A percentile compares a stretch with the other conserved stretches of the same genome.
phyloP scores from a whole-genome alignment of 1,284 basidiomycete genomes.

The Abortiporus biennis region DNA sequence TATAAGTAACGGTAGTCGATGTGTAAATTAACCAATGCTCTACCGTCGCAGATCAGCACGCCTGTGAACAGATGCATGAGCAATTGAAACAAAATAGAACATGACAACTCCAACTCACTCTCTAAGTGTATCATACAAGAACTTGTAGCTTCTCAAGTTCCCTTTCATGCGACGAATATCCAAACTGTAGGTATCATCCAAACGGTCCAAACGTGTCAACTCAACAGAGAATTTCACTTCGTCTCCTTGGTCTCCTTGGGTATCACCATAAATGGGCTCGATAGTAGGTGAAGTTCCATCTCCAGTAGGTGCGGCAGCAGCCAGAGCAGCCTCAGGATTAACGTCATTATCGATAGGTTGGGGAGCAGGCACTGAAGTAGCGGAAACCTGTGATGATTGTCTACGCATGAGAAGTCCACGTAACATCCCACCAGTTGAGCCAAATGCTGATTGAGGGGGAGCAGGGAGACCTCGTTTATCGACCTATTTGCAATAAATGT shows the following conservation, averaged over 20 bases:
- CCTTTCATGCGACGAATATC: constrained; percentile 90
- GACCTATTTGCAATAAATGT: constrained; percentile 39
- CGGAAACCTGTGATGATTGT: constrained; percentile 76
- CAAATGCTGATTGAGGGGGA: constrained; percentile 59
- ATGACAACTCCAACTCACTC: constrained; percentile 51
- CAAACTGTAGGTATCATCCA: constrained; percentile 83
- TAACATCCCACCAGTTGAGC: constrained; percentile 69
- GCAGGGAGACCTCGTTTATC: constrained; percentile 80
- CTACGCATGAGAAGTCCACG: constrained; percentile 82
- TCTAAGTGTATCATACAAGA: constrained; percentile 85
- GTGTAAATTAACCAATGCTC: constrained; percentile 8
- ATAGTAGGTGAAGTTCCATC: constrained; percentile 20
- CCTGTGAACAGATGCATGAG: constrained; percentile 23
- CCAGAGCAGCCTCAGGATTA: constrained; percentile 22
- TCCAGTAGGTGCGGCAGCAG: constrained; percentile 14
- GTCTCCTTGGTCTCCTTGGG: constrained; percentile 76
- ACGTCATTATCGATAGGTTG: constrained; percentile 16
- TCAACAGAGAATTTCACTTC: constrained; percentile 94
- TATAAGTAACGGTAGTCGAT: too few species aligned
- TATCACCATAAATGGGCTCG: constrained; percentile 75
- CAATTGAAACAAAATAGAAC: constrained; percentile 4
- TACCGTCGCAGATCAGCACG: constrained; percentile 40
- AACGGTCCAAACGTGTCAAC: constrained; percentile 79
- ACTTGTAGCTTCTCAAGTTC: constrained; percentile 91
- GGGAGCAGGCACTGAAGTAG: constrained; percentile 14